These are phyloP conservation scores for Inonotus obliquus DNA, from an alignment of 1,284 basidiomycete species.

Conservation along the genomic window DNA sequence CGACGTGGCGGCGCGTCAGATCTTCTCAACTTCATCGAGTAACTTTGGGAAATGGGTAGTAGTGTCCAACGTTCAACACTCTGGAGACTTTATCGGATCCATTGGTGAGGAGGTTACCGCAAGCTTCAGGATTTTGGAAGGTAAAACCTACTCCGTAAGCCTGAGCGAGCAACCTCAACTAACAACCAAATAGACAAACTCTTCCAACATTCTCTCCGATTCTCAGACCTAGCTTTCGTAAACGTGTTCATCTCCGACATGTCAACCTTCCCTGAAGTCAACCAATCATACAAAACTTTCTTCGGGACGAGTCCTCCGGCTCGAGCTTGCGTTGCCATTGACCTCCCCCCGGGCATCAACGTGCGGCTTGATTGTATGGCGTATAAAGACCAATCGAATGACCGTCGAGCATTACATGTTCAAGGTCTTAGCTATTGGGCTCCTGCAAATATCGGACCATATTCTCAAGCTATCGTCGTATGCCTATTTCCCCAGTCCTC, in stretches of 20 bases:
- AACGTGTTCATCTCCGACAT: constrained; percentile 85
- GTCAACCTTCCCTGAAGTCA: constrained; percentile 69
- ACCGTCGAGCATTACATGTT: constrained; percentile 82
- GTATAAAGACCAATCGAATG: constrained; percentile 38
- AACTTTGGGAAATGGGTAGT: constrained; percentile 43
- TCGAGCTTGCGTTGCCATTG: constrained; percentile 85
- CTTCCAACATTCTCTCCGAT: background rate
- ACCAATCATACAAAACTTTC: constrained; percentile 72
- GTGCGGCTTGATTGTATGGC: constrained; percentile 79
- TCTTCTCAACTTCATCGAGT: background rate
- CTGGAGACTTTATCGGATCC: constrained; percentile 26
- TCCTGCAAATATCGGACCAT: constrained; percentile 98
- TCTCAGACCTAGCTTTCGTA: constrained; percentile 48
- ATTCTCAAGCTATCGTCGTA: constrained; percentile 88
- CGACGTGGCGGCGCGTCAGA: constrained; percentile 18
- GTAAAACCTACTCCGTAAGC: constrained; percentile 33
- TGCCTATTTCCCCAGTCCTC: constrained; percentile 6
- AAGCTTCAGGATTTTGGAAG: constrained; percentile 56
- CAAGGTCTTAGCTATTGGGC: constrained; percentile 98
- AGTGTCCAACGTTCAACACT: constrained; percentile 48
- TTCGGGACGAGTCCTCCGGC: constrained; percentile 93
- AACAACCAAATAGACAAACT: constrained; percentile 1
- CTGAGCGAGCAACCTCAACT: constrained; percentile 59
- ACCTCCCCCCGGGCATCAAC: constrained; percentile 52
- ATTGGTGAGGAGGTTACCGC: constrained; percentile 58